Evolutionary conservation across 179 eudicot genomes (phyloP).

Genomic region (Silene coronaria): DNA sequence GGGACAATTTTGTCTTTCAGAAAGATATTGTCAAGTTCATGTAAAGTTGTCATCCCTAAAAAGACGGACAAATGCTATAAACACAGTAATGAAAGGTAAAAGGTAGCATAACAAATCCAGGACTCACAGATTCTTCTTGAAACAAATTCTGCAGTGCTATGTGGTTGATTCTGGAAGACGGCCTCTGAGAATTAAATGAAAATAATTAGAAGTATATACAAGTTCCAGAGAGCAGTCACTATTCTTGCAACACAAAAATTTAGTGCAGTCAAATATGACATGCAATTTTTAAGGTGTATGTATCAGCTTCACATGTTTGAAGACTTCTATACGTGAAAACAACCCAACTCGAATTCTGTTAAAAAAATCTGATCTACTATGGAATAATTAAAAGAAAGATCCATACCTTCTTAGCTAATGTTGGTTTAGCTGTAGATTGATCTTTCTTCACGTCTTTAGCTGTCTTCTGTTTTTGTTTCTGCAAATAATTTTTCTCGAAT

Average conservation of each 20-base stretch:
- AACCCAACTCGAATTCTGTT: not conserved
- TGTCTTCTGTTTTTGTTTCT: constrained; percentile 48
- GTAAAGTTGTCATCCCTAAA: not conserved
- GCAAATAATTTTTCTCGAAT: constrained; percentile 20
- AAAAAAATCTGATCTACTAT: not conserved
- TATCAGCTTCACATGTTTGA: not conserved
- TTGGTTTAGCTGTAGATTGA: constrained; percentile 41
- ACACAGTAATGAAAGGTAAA: not conserved
- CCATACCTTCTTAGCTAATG: constrained; percentile 44
- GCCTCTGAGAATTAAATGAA: constrained; percentile 30
- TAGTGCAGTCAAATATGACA: not conserved
- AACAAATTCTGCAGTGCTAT: constrained; percentile 33
- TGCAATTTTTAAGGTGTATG: not conserved
- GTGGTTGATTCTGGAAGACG: constrained; percentile 41
- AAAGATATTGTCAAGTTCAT: not conserved
- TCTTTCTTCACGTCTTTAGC: constrained; percentile 41
- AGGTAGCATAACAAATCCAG: not conserved
- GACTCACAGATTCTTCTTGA: constrained; percentile 40
- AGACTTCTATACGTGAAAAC: not conserved
- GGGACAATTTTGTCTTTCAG: not conserved
- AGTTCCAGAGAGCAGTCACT: not conserved
- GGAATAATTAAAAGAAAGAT: not conserved
- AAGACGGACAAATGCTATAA: not conserved
- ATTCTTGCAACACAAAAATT: not conserved
- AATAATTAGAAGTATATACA: constrained; percentile 3